A percentile compares a stretch with the other conserved stretches of the same genome.
Evolutionary conservation across 257 asterid species (phyloP).

Genomic region (Penstemon davidsonii): DNA sequence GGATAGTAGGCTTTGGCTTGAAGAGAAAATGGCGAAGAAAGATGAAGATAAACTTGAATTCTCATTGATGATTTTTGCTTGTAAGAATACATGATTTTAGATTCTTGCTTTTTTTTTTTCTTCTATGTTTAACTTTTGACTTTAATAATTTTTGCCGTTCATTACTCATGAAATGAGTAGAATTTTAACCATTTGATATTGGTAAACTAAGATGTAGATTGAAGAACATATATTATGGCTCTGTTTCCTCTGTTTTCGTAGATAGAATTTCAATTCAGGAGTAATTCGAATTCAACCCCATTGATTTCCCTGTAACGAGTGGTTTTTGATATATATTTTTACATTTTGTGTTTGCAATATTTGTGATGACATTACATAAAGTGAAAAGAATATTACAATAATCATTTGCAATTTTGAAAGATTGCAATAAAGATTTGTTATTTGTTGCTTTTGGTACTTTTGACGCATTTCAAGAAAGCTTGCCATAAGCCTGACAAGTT

Average conservation of each 20-base stretch:
- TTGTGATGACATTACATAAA: neutral
- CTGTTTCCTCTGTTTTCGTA: neutral
- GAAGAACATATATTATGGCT: neutral
- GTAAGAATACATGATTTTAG: slow-evolving; percentile 41
- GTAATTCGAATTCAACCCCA: neutral
- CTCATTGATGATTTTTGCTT: slow-evolving; percentile 76
- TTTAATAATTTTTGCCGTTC: slow-evolving; percentile 20
- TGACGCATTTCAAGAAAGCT: slow-evolving; percentile 34
- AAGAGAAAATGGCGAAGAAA: slow-evolving; percentile 57
- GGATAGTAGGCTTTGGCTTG: slow-evolving; percentile 91
- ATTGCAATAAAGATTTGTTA: slow-evolving; percentile 34
- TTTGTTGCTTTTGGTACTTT: slow-evolving; percentile 35
- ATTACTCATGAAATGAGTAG: slow-evolving; percentile 24
- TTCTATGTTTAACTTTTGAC: neutral
- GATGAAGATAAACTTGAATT: slow-evolving; percentile 71
- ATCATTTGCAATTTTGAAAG: slow-evolving; percentile 36
- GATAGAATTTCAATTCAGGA: neutral
- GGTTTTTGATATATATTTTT: neutral
- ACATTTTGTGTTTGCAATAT: neutral
- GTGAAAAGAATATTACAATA: slow-evolving; percentile 1
- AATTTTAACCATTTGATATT: slow-evolving; percentile 16
- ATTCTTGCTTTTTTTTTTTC: neutral
- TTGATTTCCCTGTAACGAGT: neutral
- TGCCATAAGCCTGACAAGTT: slow-evolving; percentile 21
- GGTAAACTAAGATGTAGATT: slow-evolving; percentile 26